phyloP scores from a whole-genome alignment of 1,139 yeast genomes.

The Yamadazyma atmosphaerica region DNA sequence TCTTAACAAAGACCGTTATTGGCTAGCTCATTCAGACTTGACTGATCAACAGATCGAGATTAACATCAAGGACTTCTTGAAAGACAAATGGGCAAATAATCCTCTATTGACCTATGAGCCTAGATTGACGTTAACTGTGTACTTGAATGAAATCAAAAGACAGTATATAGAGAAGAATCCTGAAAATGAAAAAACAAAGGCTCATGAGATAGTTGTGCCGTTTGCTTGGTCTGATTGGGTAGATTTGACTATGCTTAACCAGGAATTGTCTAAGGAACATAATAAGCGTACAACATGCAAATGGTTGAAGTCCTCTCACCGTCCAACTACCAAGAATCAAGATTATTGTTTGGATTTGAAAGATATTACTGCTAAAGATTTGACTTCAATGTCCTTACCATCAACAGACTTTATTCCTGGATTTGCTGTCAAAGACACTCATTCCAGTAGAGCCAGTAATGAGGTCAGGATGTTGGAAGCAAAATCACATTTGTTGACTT shows the following conservation, averaged over 20 bases:
- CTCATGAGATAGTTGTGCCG: constrained; percentile 20
- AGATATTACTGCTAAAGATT: constrained; percentile 25
- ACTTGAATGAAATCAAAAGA: constrained; percentile 27
- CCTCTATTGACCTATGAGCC: constrained; percentile 38
- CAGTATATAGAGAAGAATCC: constrained; percentile 15
- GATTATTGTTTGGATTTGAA: constrained; percentile 25
- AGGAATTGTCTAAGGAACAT: constrained; percentile 17
- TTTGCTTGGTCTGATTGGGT: constrained; percentile 35
- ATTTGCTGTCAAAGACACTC: constrained; percentile 23
- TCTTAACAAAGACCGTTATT: constrained; percentile 20
- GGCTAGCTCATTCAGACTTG: constrained; percentile 31
- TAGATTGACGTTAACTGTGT: constrained; percentile 36
- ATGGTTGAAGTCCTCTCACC: constrained; percentile 23
- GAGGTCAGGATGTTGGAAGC: constrained; percentile 34
- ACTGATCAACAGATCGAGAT: constrained; percentile 24
- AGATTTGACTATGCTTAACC: constrained; percentile 24
- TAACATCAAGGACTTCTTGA: constrained; percentile 21
- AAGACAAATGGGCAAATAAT: constrained; percentile 18
- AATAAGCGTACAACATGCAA: constrained; percentile 18
- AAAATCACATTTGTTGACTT: constrained; percentile 43
- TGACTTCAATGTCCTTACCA: constrained; percentile 23
- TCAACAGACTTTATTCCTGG: constrained; percentile 25
- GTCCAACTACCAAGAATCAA: constrained; percentile 19
- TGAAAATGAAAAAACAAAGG: constrained; percentile 14
- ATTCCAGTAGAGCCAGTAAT: constrained; percentile 25